Conservation (phyloP, 2,329 filamentous ascomycete genomes). For the Epichloe sylvatica region DNA sequence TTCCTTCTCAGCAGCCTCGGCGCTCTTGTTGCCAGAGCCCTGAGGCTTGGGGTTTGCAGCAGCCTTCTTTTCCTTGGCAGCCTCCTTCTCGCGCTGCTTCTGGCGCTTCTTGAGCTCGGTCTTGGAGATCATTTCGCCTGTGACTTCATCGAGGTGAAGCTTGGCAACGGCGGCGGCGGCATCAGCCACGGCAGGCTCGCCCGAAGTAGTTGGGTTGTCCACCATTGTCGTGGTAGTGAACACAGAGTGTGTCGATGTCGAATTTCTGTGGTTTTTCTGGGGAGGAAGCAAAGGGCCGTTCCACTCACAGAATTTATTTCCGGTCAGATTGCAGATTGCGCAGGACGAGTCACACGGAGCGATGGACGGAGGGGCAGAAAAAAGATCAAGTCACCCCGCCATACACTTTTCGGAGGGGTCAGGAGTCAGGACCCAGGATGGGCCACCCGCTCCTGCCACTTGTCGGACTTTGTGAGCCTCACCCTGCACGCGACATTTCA, state of each 20-base stretch:
- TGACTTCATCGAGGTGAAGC: conserved; percentile 80
- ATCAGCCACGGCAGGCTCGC: conserved; percentile 31
- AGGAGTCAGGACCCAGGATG: no score
- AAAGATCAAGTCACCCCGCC: conserved; percentile 3
- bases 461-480: no score
- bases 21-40: conserved; percentile 33
- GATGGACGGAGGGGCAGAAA: conserved; percentile 4
- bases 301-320: neutral
- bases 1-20: conserved; percentile 49
- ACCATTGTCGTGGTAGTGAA: conserved; percentile 14
- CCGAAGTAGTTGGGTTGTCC: conserved; percentile 18
- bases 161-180: conserved; percentile 48
- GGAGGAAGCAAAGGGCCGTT: neutral
- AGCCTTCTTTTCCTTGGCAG: conserved; percentile 78
- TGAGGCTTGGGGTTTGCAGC: conserved; percentile 56
- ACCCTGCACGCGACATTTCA: no score
- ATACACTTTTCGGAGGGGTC: neutral
- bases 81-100: conserved; percentile 79
- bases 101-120: conserved; percentile 86
- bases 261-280: neutral
- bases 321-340: neutral
- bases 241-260: neutral
- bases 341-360: conserved; percentile 1
- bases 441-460: no score
- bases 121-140: conserved; percentile 77